Evolutionary conservation across 805 yeast species (phyloP), one percentile per base, ranked within the genome.

Genomic region (Candida cerambycidarum): DNA sequence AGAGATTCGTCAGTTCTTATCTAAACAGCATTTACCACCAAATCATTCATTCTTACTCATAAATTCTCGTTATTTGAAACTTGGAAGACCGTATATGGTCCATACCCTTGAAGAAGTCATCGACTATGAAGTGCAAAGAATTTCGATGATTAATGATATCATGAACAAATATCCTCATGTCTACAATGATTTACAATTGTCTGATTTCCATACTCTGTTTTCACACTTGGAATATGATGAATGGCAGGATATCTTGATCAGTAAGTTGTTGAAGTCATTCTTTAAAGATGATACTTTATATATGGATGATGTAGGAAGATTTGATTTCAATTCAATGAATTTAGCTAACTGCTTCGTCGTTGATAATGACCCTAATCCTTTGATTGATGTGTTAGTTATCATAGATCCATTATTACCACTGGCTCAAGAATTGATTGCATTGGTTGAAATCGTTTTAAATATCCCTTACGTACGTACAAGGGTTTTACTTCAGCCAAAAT

Each of bases 391-490:
- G 4, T 60, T 78, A 4, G 65, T 85, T 0, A 61, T 85, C 1
- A 54, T 87, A 30, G 89, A 93, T 57, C 97, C 98, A 1, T 60
- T 80, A 1, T 76, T 78, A 45, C 90, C 85, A 51, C 53, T 65
- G 12, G 76, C 95, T 0, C 98, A 88, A 54, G 78, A 76, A 38
- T 54, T 80, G 7, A 51, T 84, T 0, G 65, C 83, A 0, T 57
- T 85, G 13, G 55, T 62, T 3, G 51, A 58, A 3, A 51, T 76
- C 0, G 48, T 83, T 7, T 58, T 61, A 24, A 59, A 66, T 17
- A 54, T 80, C 19, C 62, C 76, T 1, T 79, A 76, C 51, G 71
- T 85, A 3, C 76, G 78, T 15, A 55, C 82, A 4, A 70, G 72
- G 15, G 62, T 89, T 0, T 53, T 79, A 4, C 51, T 89, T 21